These are phyloP conservation scores for Paracamarosporium sp. DNA, from an alignment of 2,329 filamentous ascomycete species.

Conservation along the genomic window DNA sequence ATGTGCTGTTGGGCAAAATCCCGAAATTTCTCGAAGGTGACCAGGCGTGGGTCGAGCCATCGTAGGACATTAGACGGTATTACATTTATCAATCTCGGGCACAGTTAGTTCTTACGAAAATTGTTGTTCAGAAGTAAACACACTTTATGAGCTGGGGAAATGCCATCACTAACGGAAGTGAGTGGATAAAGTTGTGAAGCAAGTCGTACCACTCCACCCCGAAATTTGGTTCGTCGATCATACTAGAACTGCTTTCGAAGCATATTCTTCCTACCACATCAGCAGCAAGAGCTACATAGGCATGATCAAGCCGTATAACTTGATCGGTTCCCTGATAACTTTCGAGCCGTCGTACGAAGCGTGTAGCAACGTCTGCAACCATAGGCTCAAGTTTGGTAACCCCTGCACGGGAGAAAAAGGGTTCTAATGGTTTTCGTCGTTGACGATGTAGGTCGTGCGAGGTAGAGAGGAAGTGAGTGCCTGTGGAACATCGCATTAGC, in stretches of 20 bases:
- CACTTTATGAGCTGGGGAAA: conserved; percentile 8
- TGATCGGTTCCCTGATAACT: conserved; percentile 7
- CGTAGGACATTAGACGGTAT: conserved; percentile 4
- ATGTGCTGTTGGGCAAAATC: conserved; percentile 4
- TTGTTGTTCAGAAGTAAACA: neutral
- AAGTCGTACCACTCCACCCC: conserved; percentile 5
- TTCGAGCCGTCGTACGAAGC: conserved; percentile 17
- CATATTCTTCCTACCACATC: conserved; percentile 2
- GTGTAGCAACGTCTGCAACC: conserved; percentile 18
- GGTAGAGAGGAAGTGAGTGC: conserved; percentile 21
- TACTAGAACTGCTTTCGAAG: conserved; percentile 3
- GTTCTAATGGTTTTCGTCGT: conserved; percentile 31
- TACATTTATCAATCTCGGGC: neutral
- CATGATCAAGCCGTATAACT: conserved; percentile 26
- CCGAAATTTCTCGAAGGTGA: conserved; percentile 3
- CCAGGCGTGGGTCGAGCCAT: conserved; percentile 5
- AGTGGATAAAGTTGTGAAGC: conserved; percentile 7
- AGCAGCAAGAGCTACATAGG: conserved; percentile 10
- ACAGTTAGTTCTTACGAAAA: neutral
- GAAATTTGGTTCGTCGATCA: conserved; percentile 6
- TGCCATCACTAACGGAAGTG: conserved; percentile 3
- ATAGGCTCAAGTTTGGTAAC: conserved; percentile 24
- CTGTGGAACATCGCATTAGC: conserved; percentile 4
- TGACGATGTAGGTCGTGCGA: conserved; percentile 34
- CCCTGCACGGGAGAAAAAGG: conserved; percentile 34